Evolutionary conservation across 208 protist genomes (phyloP).

Genomic region (Tritrichomonas foetus): DNA sequence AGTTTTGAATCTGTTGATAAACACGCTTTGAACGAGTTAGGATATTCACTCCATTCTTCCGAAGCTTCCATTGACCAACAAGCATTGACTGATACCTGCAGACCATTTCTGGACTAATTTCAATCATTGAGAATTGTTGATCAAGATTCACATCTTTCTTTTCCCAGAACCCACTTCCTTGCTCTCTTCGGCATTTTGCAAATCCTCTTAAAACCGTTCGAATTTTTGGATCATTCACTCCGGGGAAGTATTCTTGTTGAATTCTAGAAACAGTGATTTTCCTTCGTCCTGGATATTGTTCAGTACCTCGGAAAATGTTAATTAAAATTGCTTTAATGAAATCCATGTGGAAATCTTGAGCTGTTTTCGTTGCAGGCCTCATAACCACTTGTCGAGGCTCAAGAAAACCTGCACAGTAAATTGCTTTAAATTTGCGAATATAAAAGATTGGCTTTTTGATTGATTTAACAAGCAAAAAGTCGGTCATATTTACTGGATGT

Average conservation of each 20-base stretch:
- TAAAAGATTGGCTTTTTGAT: background rate
- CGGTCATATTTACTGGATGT: background rate
- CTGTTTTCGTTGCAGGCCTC: background rate
- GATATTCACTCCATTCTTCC: background rate
- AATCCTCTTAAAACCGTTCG: background rate
- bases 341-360: background rate
- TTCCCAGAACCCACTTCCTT: background rate
- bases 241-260: background rate
- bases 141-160: background rate
- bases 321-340: slow-evolving; percentile 36
- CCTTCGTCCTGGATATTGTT: background rate
- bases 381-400: background rate
- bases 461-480: background rate
- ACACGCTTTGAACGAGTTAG: background rate
- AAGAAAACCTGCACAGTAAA: background rate
- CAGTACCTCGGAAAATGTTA: slow-evolving; percentile 17
- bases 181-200: background rate
- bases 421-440: background rate
- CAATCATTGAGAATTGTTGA: background rate
- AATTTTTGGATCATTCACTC: background rate
- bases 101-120: slow-evolving; percentile 18
- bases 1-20: slow-evolving; percentile 16
- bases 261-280: background rate
- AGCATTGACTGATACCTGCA: slow-evolving; percentile 36
- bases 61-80: background rate